Evolutionary conservation across 352 stramenopile species (phyloP).

Genomic region (Pythium biforme): DNA sequence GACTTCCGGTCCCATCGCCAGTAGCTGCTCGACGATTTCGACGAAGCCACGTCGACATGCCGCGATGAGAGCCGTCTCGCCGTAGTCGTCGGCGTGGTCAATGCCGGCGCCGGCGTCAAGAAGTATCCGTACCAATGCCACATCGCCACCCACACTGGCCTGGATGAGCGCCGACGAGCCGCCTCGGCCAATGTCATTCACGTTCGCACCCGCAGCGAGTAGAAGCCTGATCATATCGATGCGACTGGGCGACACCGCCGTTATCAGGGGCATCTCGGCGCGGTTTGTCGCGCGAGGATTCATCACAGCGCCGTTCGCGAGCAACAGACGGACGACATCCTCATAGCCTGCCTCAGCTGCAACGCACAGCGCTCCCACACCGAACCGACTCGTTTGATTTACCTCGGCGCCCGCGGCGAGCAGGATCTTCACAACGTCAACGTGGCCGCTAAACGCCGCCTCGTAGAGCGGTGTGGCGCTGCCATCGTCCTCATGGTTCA

Average conservation of each 20-base stretch:
- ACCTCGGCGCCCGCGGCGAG: conserved; percentile 1
- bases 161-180: neutral
- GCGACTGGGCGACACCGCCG: neutral
- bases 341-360: conserved; percentile 13
- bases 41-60: neutral
- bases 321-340: neutral
- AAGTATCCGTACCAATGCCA: neutral
- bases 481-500: neutral
- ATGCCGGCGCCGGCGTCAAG: neutral
- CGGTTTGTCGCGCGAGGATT: neutral
- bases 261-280: neutral
- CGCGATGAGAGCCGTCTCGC: neutral
- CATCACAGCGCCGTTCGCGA: neutral
- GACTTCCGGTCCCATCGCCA: neutral
- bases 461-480: too few relatives aligned
- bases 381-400: neutral
- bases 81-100: neutral
- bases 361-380: conserved; percentile 13
- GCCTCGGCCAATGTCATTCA: neutral
- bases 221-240: neutral
- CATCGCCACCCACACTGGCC: neutral
- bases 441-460: too few relatives aligned
- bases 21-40: neutral
- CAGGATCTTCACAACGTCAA: conserved; percentile 2
- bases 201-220: neutral